Evolutionary conservation across 2,329 filamentous ascomycete genomes (phyloP).

Genomic region (Knufia petricola): DNA sequence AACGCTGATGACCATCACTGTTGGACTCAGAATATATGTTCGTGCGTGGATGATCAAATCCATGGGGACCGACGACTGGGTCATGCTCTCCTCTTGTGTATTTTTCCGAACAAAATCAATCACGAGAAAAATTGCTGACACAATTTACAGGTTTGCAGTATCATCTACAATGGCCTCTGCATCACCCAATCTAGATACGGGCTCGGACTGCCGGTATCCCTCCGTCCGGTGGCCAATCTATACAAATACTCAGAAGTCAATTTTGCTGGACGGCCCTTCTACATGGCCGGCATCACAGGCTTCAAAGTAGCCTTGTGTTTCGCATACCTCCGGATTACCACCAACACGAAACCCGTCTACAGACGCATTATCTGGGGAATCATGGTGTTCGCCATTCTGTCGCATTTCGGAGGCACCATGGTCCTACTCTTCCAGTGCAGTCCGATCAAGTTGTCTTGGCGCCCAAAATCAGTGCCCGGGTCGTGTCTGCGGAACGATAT

Average conservation of each 20-base stretch:
- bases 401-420: slow-evolving; percentile 42
- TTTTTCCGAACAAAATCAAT: background rate
- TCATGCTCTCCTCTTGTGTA: slow-evolving; percentile 30
- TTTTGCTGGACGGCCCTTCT: slow-evolving; percentile 45
- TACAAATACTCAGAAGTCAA: slow-evolving; percentile 40
- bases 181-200: slow-evolving; percentile 44
- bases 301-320: slow-evolving; percentile 48
- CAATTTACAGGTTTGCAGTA: slow-evolving; percentile 4
- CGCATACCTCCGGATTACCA: slow-evolving; percentile 44
- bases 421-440: slow-evolving; percentile 43
- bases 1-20: slow-evolving; percentile 34
- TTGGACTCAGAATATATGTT: slow-evolving; percentile 38
- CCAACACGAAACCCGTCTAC: slow-evolving; percentile 39
- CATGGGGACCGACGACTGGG: slow-evolving; percentile 41
- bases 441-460: slow-evolving; percentile 43
- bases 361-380: slow-evolving; percentile 37
- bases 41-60: slow-evolving; percentile 39
- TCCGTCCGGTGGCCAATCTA: slow-evolving; percentile 38
- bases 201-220: slow-evolving; percentile 39
- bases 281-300: slow-evolving; percentile 47
- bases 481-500: slow-evolving; percentile 39
- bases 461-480: slow-evolving; percentile 29
- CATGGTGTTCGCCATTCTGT: slow-evolving; percentile 36
- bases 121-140: background rate
- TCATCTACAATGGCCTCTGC: background rate